Evolutionary conservation across 2,329 filamentous ascomycete genomes (phyloP).

Genomic region (Myriosclerotinia scirpicola): DNA sequence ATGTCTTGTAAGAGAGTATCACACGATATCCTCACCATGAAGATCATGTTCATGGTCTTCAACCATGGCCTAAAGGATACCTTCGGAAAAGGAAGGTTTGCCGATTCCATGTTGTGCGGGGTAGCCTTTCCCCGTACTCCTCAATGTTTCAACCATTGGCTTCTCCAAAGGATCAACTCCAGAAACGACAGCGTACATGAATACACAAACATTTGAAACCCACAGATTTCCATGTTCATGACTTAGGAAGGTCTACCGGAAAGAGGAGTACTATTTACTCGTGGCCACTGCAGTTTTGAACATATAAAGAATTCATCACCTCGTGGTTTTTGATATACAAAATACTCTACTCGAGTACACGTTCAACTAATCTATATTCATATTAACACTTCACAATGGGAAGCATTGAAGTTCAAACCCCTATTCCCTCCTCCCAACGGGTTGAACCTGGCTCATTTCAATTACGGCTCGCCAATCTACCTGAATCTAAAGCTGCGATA

Average conservation of each 20-base stretch:
- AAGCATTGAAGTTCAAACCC: constrained; percentile 24
- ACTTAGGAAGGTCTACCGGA: constrained; percentile 8
- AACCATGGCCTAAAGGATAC: neutral
- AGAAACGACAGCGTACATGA: neutral
- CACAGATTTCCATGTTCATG: neutral
- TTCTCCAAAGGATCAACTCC: neutral
- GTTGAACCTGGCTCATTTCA: constrained; percentile 36
- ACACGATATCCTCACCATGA: no score
- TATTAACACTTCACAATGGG: constrained; percentile 28
- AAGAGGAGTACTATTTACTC: neutral
- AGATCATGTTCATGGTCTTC: neutral
- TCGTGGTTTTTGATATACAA: neutral
- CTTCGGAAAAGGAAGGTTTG: constrained; percentile 14
- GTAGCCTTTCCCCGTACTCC: neutral
- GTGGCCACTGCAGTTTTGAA: no score
- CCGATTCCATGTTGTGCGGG: constrained; percentile 19
- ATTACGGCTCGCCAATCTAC: constrained; percentile 30
- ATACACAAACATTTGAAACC: neutral
- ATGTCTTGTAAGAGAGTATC: neutral
- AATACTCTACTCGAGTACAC: neutral
- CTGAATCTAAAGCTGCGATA: constrained; percentile 21
- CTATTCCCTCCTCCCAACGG: constrained; percentile 29
- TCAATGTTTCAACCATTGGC: no score
- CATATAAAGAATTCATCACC: neutral
- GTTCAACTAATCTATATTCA: neutral